phyloP scores from a whole-genome alignment of 345 rosid species.

The Moricandia arvensis region DNA sequence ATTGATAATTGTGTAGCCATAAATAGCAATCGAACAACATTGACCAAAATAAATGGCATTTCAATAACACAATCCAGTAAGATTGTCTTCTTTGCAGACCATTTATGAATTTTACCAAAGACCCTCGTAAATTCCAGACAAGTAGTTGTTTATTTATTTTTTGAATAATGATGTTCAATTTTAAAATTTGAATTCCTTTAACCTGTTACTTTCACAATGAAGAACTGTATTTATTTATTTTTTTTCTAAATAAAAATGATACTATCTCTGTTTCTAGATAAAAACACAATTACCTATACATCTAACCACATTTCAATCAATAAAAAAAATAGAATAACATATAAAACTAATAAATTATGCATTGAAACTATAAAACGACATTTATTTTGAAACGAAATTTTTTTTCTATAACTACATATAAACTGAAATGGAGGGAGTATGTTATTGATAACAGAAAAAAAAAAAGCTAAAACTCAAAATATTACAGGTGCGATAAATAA shows the following conservation, averaged over 20 bases:
- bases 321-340: too few relatives aligned
- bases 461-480: conserved; percentile 1
- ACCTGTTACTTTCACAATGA: background rate
- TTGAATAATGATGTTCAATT: background rate
- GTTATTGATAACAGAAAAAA: background rate
- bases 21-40: conserved; percentile 2
- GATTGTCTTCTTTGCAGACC: conserved; percentile 2
- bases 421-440: too few relatives aligned
- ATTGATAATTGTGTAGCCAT: background rate
- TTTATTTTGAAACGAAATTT: too few relatives aligned
- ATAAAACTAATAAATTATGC: too few relatives aligned
- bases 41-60: conserved; percentile 10
- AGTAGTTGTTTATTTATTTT: background rate
- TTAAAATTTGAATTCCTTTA: conserved; percentile 16
- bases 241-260: background rate
- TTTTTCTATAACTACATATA: too few relatives aligned
- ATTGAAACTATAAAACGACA: too few relatives aligned
- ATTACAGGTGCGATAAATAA: background rate
- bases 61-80: conserved; percentile 2
- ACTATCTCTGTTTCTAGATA: too few relatives aligned
- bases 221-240: background rate
- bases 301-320: too few relatives aligned
- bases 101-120: conserved; percentile 17
- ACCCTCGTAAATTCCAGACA: conserved; percentile 12
- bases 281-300: too few relatives aligned